These are phyloP conservation scores for Ophiostoma piceae DNA, from an alignment of 2,329 filamentous ascomycete species.

Conservation along the genomic window DNA sequence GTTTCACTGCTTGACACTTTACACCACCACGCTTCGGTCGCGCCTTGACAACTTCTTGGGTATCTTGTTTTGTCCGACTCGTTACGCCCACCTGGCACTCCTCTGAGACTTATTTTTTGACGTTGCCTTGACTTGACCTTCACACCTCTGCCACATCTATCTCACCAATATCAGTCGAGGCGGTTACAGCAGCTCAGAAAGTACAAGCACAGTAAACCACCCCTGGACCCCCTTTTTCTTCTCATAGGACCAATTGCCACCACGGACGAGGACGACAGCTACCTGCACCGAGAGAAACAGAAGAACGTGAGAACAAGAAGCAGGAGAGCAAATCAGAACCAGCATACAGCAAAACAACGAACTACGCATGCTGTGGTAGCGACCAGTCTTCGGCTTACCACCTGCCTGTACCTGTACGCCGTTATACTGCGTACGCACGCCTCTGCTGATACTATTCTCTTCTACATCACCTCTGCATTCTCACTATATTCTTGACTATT, in stretches of 20 bases:
- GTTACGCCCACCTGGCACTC: background rate
- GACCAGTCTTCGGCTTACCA: conserved; percentile 4
- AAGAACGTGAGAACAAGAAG: background rate
- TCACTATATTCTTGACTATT: background rate
- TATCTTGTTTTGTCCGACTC: background rate
- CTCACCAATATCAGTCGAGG: background rate
- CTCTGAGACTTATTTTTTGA: background rate
- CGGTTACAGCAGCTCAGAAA: conserved; percentile 2
- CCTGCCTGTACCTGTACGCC: conserved; percentile 22
- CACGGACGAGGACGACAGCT: conserved; percentile 7
- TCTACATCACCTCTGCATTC: background rate
- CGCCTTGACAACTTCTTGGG: background rate
- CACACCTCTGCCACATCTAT: background rate
- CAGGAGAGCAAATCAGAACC: conserved; percentile 8
- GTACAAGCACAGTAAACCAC: conserved; percentile 1
- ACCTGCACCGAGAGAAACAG: background rate
- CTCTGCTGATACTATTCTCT: conserved; percentile 10
- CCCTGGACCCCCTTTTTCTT: background rate
- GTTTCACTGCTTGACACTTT: conserved; percentile 18
- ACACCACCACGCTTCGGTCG: background rate
- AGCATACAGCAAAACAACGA: background rate
- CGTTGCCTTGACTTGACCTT: background rate
- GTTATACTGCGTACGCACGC: conserved; percentile 26
- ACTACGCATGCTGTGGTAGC: conserved; percentile 5
- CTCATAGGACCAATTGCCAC: background rate